phyloP scores from a whole-genome alignment of 116 monocot species.

The Iris pallida region DNA sequence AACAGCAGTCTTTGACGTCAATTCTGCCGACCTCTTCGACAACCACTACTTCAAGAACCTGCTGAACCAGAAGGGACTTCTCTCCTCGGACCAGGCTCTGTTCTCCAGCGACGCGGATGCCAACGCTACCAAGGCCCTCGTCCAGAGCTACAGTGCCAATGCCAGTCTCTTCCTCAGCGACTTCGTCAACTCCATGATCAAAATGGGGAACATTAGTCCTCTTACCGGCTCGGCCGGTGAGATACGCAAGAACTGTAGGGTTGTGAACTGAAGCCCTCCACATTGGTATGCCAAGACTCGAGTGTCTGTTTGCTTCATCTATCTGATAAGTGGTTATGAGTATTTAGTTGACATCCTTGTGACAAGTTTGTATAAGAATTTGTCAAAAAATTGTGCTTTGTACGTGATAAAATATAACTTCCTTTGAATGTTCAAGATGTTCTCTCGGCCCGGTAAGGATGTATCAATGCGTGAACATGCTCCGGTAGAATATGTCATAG shows the following conservation, averaged over 20 bases:
- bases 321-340: too few relatives aligned
- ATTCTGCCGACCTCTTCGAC: constrained; percentile 55
- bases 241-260: constrained; percentile 54
- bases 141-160: constrained; percentile 32
- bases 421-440: too few relatives aligned
- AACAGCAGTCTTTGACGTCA: constrained; percentile 44
- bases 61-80: constrained; percentile 40
- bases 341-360: too few relatives aligned
- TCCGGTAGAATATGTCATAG: too few relatives aligned
- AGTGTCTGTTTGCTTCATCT: too few relatives aligned
- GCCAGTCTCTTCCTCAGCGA: constrained; percentile 25
- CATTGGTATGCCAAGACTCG: too few relatives aligned
- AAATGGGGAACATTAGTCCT: constrained; percentile 67
- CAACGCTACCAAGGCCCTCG: constrained; percentile 33
- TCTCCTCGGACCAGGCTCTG: constrained; percentile 63
- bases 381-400: too few relatives aligned
- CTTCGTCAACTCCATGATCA: constrained; percentile 52
- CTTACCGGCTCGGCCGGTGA: constrained; percentile 40
- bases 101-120: constrained; percentile 42
- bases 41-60: constrained; percentile 69
- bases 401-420: too few relatives aligned
- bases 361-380: too few relatives aligned
- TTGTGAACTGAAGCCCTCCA: constrained; percentile 27
- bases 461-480: too few relatives aligned
- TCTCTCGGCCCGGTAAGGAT: too few relatives aligned